Percentiles rank a stretch among this genome's conserved stretches.
Evolutionary conservation across 2,329 filamentous ascomycete genomes (phyloP).

Genomic region (Colletotrichum trifolii): DNA sequence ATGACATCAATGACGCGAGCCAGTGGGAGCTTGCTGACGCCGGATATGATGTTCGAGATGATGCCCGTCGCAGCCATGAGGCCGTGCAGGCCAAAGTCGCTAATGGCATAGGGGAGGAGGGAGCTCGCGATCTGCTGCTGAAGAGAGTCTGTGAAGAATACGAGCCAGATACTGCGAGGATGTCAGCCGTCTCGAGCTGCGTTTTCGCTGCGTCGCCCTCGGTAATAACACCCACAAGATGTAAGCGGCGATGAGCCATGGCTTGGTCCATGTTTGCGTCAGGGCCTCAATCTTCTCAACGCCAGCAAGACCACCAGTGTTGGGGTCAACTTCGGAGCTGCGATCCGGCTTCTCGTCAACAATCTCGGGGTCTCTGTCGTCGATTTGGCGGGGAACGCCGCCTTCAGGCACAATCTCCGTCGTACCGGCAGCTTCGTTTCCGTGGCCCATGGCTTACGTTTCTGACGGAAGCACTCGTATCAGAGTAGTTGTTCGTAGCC

Average conservation of each 20-base stretch:
- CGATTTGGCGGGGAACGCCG: not conserved
- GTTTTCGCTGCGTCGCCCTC: no score
- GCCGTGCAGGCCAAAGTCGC: slow-evolving; percentile 56
- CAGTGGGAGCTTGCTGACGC: slow-evolving; percentile 45
- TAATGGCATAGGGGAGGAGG: slow-evolving; percentile 47
- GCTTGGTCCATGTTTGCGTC: slow-evolving; percentile 51
- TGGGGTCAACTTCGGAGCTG: slow-evolving; percentile 15
- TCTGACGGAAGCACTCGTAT: not conserved
- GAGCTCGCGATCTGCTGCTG: slow-evolving; percentile 50
- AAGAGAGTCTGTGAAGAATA: slow-evolving; percentile 56
- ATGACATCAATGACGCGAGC: slow-evolving; percentile 53
- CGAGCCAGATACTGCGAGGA: slow-evolving; percentile 51
- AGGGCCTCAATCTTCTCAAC: slow-evolving; percentile 53
- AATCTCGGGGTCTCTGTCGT: slow-evolving; percentile 8
- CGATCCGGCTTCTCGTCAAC: slow-evolving; percentile 20
- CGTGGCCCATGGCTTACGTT: not conserved
- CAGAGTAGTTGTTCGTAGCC: not conserved
- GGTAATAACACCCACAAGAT: slow-evolving; percentile 44
- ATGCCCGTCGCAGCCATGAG: slow-evolving; percentile 58
- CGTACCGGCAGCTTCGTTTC: not conserved
- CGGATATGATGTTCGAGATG: slow-evolving; percentile 50
- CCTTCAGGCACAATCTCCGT: slow-evolving; percentile 13
- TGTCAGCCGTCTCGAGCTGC: not conserved
- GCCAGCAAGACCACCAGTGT: slow-evolving; percentile 40
- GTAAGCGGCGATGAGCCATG: slow-evolving; percentile 52